A percentile compares a stretch with the other conserved stretches of the same genome.
These are phyloP conservation scores for Lophiotrema nucula DNA, from an alignment of 495 filamentous ascomycete species.

Conservation along the genomic window DNA sequence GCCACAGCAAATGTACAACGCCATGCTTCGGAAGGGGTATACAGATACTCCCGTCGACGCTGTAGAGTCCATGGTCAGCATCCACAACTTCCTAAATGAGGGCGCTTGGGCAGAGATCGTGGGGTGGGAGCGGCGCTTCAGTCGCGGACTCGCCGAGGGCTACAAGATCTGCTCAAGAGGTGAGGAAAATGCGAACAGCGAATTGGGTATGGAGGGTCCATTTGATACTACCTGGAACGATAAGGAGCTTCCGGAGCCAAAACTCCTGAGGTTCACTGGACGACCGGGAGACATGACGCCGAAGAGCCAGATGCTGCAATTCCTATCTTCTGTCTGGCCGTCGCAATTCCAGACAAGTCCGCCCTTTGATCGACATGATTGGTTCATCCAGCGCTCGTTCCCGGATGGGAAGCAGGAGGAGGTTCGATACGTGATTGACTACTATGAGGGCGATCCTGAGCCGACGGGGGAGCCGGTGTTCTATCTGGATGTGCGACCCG, in stretches of 20 bases:
- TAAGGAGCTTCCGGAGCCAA: slow-evolving; percentile 55
- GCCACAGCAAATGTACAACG: slow-evolving; percentile 99
- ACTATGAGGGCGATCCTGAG: slow-evolving; percentile 86
- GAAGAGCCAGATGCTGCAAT: slow-evolving; percentile 77
- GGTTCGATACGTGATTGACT: slow-evolving; percentile 95
- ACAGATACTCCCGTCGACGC: slow-evolving; percentile 89
- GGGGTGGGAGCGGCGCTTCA: slow-evolving; percentile 85
- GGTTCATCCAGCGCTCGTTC: slow-evolving; percentile 75
- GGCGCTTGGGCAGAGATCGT: slow-evolving; percentile 94
- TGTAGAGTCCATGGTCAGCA: slow-evolving; percentile 94
- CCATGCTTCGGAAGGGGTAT: slow-evolving; percentile 90
- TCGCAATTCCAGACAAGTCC: slow-evolving; percentile 72
- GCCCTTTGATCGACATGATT: slow-evolving; percentile 98
- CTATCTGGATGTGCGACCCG: slow-evolving; percentile 93
- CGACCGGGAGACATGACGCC: slow-evolving; percentile 85
- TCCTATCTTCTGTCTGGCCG: slow-evolving; percentile 77
- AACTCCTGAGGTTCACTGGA: slow-evolving; percentile 81
- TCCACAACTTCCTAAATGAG: slow-evolving; percentile 98
- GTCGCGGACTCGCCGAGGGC: slow-evolving; percentile 63
- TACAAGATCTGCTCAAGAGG: slow-evolving; percentile 75
- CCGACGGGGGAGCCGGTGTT: slow-evolving; percentile 92
- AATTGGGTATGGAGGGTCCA: slow-evolving; percentile 1
- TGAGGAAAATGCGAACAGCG: slow-evolving; percentile 50
- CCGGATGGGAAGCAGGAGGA: slow-evolving; percentile 64
- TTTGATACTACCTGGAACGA: slow-evolving; percentile 44